Evolutionary conservation across 176 grass and related monocot species (phyloP), one percentile per base, ranked within the genome.

Genomic region (Zea luxurians): DNA sequence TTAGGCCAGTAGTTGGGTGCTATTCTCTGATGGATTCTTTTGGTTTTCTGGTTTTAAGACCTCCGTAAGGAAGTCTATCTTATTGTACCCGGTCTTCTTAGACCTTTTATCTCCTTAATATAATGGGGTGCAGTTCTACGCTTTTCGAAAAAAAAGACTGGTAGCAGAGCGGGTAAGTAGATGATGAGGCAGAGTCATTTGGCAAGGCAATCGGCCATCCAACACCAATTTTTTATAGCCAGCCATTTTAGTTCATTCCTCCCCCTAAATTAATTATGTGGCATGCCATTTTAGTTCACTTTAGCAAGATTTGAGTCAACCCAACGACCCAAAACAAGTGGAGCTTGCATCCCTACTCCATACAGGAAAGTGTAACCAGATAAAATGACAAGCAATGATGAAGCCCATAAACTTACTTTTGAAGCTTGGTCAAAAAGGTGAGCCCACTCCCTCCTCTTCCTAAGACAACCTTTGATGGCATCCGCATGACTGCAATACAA

Each of bases 391-490:
- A 48, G 27, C 10, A 27, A n/a, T 50, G 66, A 81, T 63, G 46
- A 21, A 81, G 57, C 13, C 13, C 36, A 61, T 36, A 7, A 66
- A 69, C 64, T 68, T 61, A 98, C 91, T 89, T 89, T 90, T 48
- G 91, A 72, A 79, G 83, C 85, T 78, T 90, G 91, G 74, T 89
- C 76, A 78, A 98, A 57, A 67, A 98, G 80, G 86, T 94, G 88
- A 83, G 85, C 78, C 95, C 95, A 98, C 71, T 98, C 95, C 49
- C 46, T 89, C 49, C 83, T 88, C 69, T 80, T 89, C 64, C 83
- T 90, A 73, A 98, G 84, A 76, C 86, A 94, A 81, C 92, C 91
- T 13, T 94, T 82, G 42, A 98, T 90, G 73, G 91, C 89, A 85
- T 89, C 87, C 54, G 78, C 73, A 61, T 73, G 77, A 69, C 73